Evolutionary conservation across 768 basidiomycete species (phyloP).

Genomic region (Pleurotus citrinopileatus): DNA sequence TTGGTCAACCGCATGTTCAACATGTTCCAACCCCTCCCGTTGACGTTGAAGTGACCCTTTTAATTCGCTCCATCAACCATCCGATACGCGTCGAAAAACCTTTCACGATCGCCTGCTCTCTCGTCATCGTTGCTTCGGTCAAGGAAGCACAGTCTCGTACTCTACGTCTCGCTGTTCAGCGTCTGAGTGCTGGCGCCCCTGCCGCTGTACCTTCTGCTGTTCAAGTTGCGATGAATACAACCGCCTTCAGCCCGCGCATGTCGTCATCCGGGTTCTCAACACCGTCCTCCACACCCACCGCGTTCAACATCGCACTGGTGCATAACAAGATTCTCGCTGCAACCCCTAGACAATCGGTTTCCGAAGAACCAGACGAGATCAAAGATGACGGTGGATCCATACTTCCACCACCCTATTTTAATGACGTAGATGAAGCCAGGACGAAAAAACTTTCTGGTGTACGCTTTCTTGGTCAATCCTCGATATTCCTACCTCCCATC

Average conservation of each 20-base stretch:
- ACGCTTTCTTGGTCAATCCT: slow-evolving; percentile 50
- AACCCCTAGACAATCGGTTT: slow-evolving; percentile 30
- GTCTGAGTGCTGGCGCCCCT: slow-evolving; percentile 45
- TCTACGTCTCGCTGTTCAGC: slow-evolving; percentile 61
- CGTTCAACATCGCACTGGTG: slow-evolving; percentile 51
- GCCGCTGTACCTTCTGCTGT: slow-evolving; percentile 20
- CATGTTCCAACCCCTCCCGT: slow-evolving; percentile 19
- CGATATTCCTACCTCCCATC: slow-evolving; percentile 41
- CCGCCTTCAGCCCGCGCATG: slow-evolving; percentile 29
- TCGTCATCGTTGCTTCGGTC: slow-evolving; percentile 46
- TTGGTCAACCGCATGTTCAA: slow-evolving; percentile 20
- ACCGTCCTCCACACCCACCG: slow-evolving; percentile 41
- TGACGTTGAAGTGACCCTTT: slow-evolving; percentile 57
- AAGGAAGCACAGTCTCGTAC: slow-evolving; percentile 32
- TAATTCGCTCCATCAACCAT: slow-evolving; percentile 48
- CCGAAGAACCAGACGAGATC: slow-evolving; percentile 19
- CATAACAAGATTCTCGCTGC: slow-evolving; percentile 47
- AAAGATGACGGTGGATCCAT: slow-evolving; percentile 14
- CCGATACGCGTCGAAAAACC: slow-evolving; percentile 50
- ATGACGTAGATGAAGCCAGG: slow-evolving; percentile 33
- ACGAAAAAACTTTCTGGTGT: slow-evolving; percentile 28
- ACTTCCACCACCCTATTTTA: slow-evolving; percentile 48
- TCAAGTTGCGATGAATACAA: slow-evolving; percentile 4
- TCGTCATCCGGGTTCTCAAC: slow-evolving; percentile 56
- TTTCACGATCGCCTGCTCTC: slow-evolving; percentile 53